phyloP scores from a whole-genome alignment of 1,139 yeast species.

The Insectozyma bohioensis region DNA sequence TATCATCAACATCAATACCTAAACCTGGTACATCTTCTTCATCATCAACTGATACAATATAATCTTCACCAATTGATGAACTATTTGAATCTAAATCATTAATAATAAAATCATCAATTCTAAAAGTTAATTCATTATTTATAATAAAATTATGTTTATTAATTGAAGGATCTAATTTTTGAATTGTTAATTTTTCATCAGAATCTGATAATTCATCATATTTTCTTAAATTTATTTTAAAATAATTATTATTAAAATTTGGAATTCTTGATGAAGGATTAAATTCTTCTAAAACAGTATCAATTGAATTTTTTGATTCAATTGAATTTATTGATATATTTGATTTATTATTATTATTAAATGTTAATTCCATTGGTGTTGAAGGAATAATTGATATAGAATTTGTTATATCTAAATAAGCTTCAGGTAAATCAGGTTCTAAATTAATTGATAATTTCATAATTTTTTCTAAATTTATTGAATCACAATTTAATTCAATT shows the following conservation, averaged over 20 bases:
- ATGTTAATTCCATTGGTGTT: slow-evolving; percentile 13
- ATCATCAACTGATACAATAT: slow-evolving; percentile 25
- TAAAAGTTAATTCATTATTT: slow-evolving; percentile 35
- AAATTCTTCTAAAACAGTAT: slow-evolving; percentile 7
- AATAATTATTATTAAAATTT: slow-evolving; percentile 37
- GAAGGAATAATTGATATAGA: slow-evolving; percentile 9
- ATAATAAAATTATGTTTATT: slow-evolving; percentile 29
- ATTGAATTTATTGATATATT: slow-evolving; percentile 26
- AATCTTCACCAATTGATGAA: slow-evolving; percentile 15
- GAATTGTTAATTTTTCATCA: slow-evolving; percentile 16
- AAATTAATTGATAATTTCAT: slow-evolving; percentile 40
- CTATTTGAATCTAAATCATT: slow-evolving; percentile 22
- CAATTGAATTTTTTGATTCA: slow-evolving; percentile 14
- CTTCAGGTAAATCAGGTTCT: slow-evolving; percentile 45
- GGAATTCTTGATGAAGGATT: slow-evolving; percentile 32
- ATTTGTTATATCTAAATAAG: slow-evolving; percentile 25
- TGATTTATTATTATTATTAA: slow-evolving; percentile 10
- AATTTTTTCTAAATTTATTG: slow-evolving; percentile 36
- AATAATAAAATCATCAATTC: slow-evolving; percentile 40
- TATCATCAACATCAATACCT: slow-evolving; percentile 49
- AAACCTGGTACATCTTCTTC: slow-evolving; percentile 43
- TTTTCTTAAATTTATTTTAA: slow-evolving; percentile 34
- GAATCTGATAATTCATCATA: slow-evolving; percentile 34
- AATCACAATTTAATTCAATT: slow-evolving; percentile 41
- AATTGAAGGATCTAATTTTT: slow-evolving; percentile 20